Percentiles rank a stretch among this genome's conserved stretches.
Conservation (phyloP, 78 protist species). For the Dictyostelium brefeldianum region DNA sequence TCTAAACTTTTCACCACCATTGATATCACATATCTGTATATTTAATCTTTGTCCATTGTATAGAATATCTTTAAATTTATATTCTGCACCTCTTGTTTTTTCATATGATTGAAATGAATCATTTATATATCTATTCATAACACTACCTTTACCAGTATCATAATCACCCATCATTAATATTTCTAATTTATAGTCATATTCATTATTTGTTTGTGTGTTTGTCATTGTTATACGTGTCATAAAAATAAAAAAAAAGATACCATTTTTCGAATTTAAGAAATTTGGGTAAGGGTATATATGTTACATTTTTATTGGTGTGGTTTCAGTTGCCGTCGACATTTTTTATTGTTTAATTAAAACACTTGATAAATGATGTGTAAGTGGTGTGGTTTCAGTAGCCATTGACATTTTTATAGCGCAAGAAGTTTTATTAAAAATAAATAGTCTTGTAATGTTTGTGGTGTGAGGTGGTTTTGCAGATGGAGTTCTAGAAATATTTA, state of each 20-base stretch:
- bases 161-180: neutral
- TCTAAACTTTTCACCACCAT: neutral
- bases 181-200: neutral
- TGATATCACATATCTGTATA: neutral
- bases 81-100: neutral
- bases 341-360: too few species aligned
- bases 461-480: conserved; percentile 66
- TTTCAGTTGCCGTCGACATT: too few species aligned
- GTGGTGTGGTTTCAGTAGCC: conserved; percentile 52
- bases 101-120: neutral
- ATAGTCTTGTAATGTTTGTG: conserved; percentile 9
- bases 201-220: neutral
- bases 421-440: neutral
- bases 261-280: too few species aligned
- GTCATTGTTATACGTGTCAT: too few species aligned
- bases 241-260: too few species aligned
- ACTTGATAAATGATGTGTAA: conserved; percentile 21
- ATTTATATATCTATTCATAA: neutral
- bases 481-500: conserved; percentile 51
- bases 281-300: too few species aligned
- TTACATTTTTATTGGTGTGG: too few species aligned
- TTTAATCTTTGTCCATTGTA: neutral
- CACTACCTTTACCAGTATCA: neutral
- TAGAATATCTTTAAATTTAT: too few species aligned
- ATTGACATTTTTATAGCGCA: conserved; percentile 17